A percentile compares a stretch with the other conserved stretches of the same genome.
Conservation (phyloP, 805 yeast genomes). For the Crinitomyces ghanaensis region DNA sequence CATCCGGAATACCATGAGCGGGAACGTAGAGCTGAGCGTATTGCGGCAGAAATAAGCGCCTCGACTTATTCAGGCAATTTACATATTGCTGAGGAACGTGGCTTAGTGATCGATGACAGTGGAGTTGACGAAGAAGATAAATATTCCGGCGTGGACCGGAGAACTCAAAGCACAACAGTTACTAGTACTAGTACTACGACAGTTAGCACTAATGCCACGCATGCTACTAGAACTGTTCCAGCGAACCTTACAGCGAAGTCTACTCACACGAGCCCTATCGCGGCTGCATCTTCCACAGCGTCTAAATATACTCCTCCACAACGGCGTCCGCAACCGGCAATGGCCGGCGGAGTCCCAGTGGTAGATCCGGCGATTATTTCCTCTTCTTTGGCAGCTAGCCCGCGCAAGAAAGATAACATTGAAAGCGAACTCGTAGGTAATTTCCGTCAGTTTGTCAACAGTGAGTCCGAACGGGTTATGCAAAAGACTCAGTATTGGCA, state of each 20-base stretch:
- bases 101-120: constrained; percentile 59
- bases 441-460: constrained; percentile 24
- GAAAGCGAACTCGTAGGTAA: constrained; percentile 22
- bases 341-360: constrained; percentile 23
- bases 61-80: constrained; percentile 52
- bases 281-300: not conserved
- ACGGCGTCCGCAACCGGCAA: constrained; percentile 20
- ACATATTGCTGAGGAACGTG: constrained; percentile 90
- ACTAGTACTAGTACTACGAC: not conserved
- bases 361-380: constrained; percentile 57
- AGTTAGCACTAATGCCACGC: too few relatives aligned
- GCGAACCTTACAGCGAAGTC: not conserved
- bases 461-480: constrained; percentile 21
- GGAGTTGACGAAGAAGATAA: constrained; percentile 93
- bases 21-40: constrained; percentile 55
- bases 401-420: constrained; percentile 11
- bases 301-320: constrained; percentile 18
- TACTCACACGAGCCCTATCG: constrained; percentile 1
- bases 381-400: constrained; percentile 13
- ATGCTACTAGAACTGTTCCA: constrained; percentile 2
- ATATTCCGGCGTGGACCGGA: constrained; percentile 80
- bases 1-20: constrained; percentile 65
- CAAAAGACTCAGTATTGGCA: constrained; percentile 20
- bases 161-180: constrained; percentile 2
- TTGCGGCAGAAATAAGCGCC: constrained; percentile 76